Evolutionary conservation across 2,329 filamentous ascomycete species (phyloP).

Genomic region (Fusarium brachygibbosum): DNA sequence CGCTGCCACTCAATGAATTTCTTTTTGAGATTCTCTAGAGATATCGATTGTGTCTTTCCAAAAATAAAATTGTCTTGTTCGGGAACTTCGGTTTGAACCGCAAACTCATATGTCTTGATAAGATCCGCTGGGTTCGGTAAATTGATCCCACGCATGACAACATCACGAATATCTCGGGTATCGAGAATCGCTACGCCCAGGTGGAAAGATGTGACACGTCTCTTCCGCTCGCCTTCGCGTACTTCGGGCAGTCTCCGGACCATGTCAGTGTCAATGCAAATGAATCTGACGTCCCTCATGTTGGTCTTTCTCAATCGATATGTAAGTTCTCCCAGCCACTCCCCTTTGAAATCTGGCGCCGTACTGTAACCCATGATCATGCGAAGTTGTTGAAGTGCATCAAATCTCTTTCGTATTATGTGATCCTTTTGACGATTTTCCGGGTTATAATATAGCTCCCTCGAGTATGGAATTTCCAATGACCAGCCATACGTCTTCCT

Average conservation of each 20-base stretch:
- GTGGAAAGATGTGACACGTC: conserved; percentile 12
- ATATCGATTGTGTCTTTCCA: conserved; percentile 15
- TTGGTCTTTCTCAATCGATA: not conserved
- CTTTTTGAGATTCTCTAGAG: not conserved
- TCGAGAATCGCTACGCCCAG: conserved; percentile 33
- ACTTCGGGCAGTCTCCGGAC: not conserved
- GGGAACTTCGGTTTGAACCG: conserved; percentile 4
- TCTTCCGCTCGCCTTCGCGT: not conserved
- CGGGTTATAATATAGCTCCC: conserved; percentile 3
- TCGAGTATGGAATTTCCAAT: conserved; percentile 17
- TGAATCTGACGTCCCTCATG: conserved; percentile 25
- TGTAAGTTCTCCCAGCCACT: not conserved
- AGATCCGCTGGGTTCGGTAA: not conserved
- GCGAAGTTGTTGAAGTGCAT: conserved; percentile 8
- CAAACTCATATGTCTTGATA: conserved; percentile 21
- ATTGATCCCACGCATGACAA: not conserved
- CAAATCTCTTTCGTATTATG: not conserved
- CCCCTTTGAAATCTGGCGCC: not conserved
- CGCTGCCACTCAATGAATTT: conserved; percentile 3
- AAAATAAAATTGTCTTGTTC: conserved; percentile 11
- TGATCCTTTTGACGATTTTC: not conserved
- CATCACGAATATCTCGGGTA: conserved; percentile 9
- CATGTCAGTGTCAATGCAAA: conserved; percentile 19
- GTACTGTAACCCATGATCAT: conserved; percentile 7
- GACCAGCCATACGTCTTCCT: not conserved